Base-by-base conservation (phyloP, 495 filamentous ascomycete species). In the Penicillium canariense region DNA sequence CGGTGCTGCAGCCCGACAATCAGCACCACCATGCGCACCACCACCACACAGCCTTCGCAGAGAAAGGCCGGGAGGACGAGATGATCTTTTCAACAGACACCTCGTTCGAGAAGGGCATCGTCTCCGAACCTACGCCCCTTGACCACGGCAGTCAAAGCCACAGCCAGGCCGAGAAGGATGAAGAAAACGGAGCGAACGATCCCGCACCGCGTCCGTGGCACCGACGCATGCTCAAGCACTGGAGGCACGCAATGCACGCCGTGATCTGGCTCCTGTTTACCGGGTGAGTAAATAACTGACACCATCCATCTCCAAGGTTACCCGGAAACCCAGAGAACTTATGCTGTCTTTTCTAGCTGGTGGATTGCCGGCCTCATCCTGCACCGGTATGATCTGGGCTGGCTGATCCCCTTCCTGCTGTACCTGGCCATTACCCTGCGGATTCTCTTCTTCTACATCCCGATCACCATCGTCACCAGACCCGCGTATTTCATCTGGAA, bases 361-460 rank as follows among this genome's bases (percentile, higher is more conserved):
- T 96, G 89, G 90, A 91, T 94, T 52, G 87, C 85, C 38, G 84
- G 87, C 35, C 77, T 96, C 17, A 75, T 92, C 53, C 74, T 86
- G 38, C 87, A 88, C 66, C 82, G 86, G 17, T 58, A 86, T 60
- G 86, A 90, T 63, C 80, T 82, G 61, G 86, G 86, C 51, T 96
- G 91, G 91, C 58, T 96, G 58, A 83, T 91, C 28, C 90, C 91
- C 7, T 91, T 92, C 70, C 79, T 96, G 34, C 53, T 96, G 14
- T 96, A 85, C 69, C 81, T 96, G 34, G 81, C 73, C 50, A 85
- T 96, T 59, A 81, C 81, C 7, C 68, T 95, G 53, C 85, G 91
- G 5, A 68, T 95, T 39, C 60, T 95, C 56, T 85, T 84, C 69
- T 80, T 88, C 63, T 85, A 89, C 61, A 69, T 95, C 10, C 87